Evolutionary conservation across 257 asterid genomes (phyloP).

Genomic region (Solanum ossicruentum): DNA sequence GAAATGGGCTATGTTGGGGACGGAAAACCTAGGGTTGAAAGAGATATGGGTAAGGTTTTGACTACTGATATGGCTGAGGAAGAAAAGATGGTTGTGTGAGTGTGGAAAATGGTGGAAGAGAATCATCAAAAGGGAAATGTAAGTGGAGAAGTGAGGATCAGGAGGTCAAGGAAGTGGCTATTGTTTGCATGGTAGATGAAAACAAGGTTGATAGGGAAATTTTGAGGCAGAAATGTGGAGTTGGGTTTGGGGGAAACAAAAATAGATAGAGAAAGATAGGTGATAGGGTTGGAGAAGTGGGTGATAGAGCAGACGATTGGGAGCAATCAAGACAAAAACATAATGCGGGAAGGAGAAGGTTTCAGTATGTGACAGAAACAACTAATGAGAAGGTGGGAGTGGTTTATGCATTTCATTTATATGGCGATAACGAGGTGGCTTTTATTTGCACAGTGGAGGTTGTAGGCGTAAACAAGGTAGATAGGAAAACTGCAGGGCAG

Average conservation of each 20-base stretch:
- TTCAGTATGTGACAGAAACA: not conserved
- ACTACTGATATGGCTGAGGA: not conserved
- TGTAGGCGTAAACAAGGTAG: too few species aligned
- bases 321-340: not conserved
- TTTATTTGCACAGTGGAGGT: too few species aligned
- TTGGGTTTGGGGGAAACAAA: slow-evolving; percentile 3
- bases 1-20: not conserved
- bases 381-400: not conserved
- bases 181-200: slow-evolving; percentile 2
- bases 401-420: not conserved
- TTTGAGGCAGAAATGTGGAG: slow-evolving; percentile 1
- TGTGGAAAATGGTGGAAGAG: not conserved
- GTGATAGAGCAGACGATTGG: not conserved
- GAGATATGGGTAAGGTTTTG: not conserved
- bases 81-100: too few species aligned
- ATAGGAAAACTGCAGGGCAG: too few species aligned
- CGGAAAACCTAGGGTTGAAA: slow-evolving; percentile 1
- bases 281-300: too few species aligned
- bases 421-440: too few species aligned
- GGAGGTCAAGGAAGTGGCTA: slow-evolving; percentile 1
- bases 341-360: not conserved
- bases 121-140: not conserved
- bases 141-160: not conserved
- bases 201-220: not conserved
- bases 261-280: not conserved